Base-by-base conservation (phyloP, 2,329 filamentous ascomycete species). In the Cytospora schulzeri region DNA sequence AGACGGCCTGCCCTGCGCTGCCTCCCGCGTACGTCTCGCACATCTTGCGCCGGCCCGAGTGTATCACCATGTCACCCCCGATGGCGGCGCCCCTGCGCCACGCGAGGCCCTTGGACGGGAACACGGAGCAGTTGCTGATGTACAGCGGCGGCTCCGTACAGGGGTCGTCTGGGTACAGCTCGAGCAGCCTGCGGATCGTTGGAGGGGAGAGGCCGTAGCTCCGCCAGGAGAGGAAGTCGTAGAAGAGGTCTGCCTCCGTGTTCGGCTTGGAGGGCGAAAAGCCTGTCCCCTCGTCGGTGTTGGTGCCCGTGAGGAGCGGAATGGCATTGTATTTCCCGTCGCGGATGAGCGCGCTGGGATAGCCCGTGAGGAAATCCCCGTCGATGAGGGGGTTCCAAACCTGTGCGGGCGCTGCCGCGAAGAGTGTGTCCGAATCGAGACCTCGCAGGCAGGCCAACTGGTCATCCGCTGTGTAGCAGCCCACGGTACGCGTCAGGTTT, bases 121-220 rank as follows among this genome's bases (percentile, higher is more conserved):
- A 67, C 2, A 72, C 69, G 17, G 72, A 71, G 65, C 75, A 77
- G 67, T 77, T 74, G 31, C 73, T 75, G 68, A 79, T 74, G 41
- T 76, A 72, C 66, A 77, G 77, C 0, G 83, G 82, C 35, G 80
- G 76, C 57, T 81, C 76, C 8, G 78, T 68, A 33, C 79, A 77
- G 1, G 82, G 82, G 54, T 81, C 76, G 64, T 83, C 76, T 0
- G 81, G 81, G 64, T 83, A 84, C 0, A 83, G 73, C 24, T 79
- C 75, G 9, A 83, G 73, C 0, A 84, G 72, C 35, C 71, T 75
- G 15, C 76, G 73, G 17, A 80, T 78, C 1, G 78, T 79, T 0
- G 77, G 75, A 3, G 81, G 77, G 1, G 79, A 80, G 15, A 83
- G 72, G 0, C 76, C 76, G 63, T 83, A 83, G 51, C 76, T 76